Base-by-base conservation (phyloP, 345 rosid genomes). In the Ceriops tagal region DNA sequence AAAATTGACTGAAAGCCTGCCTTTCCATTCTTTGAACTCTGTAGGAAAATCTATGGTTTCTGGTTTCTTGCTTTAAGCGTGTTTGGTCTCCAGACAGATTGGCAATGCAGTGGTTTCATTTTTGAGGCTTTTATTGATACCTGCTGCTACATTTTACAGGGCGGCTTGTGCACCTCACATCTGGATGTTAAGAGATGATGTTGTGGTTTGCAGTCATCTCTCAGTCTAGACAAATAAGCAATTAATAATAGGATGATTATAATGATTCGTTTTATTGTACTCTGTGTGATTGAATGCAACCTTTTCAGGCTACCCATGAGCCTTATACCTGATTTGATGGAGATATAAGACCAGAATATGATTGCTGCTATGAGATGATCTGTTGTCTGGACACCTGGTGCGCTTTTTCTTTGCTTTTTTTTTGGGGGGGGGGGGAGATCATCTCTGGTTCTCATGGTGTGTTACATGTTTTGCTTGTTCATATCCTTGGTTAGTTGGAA, bases 81-180 rank as follows among this genome's bases (percentile, higher is more conserved):
- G 26, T 69, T 66, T 57, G 67, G 57, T 64, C 53, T 63, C 58
- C 18, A 61, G 57, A 31, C 60, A 58, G 57, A 28, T 62, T 69
- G 47, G 47, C 47, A 9, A 9, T 39, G 62, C 64, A 66, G 58
- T 53, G 58, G 70, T 56, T 49, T 77, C 67, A 30, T 13, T 43
- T 43, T 65, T 28, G 61, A 67, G 80, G 78, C 65, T 62, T 62
- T 20, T 77, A 75, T 82, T 81, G 81, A 81, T 77, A 74, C 75
- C 64, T 57, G 78, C 75, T 73, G 74, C 71, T 82, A 69, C 79
- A 63, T 82, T 82, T 76, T 80, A 79, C 84, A 59, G 68, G 77
- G 75, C 59, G 76, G 80, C 81, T 64, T 66, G 68, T 34, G 58
- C 74, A 55, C 74, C 80, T 79, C 61, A 64, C 75, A 76, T 79